Percentiles rank a stretch among this genome's conserved stretches.
Evolutionary conservation across 2,329 filamentous ascomycete genomes (phyloP).

Genomic region (Apiospora marii): DNA sequence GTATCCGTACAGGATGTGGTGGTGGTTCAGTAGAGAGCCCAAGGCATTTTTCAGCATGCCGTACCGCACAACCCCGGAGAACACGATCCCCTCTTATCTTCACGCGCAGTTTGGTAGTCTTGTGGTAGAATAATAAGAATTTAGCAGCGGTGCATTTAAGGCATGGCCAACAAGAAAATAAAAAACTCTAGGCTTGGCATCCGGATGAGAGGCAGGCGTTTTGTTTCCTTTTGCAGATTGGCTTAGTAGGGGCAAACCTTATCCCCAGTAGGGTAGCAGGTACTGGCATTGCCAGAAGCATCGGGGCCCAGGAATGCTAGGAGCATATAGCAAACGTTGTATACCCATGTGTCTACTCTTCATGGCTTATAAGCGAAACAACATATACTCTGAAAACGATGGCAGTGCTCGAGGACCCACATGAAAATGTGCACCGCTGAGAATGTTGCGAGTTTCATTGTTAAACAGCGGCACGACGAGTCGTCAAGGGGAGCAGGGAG

Average conservation of each 20-base stretch:
- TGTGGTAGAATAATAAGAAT: not conserved
- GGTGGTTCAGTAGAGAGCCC: not conserved
- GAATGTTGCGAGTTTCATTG: slow-evolving; percentile 4
- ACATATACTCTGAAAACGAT: not conserved
- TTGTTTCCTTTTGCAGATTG: not conserved
- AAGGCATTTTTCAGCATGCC: not conserved
- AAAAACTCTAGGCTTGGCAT: not conserved
- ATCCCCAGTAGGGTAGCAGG: not conserved
- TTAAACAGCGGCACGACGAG: not conserved
- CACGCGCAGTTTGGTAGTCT: not conserved
- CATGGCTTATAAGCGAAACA: not conserved
- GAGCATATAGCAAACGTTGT: not conserved
- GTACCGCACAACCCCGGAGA: not conserved
- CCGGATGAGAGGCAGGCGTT: not conserved
- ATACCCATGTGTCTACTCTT: not conserved
- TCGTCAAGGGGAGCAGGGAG: not conserved
- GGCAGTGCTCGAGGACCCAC: not conserved
- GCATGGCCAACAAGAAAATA: not conserved
- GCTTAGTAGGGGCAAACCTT: not conserved
- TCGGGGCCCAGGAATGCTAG: not conserved
- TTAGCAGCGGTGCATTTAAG: not conserved
- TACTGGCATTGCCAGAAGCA: not conserved
- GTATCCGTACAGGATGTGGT: not conserved
- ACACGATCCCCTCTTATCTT: not conserved
- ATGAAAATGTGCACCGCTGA: not conserved